Conservation (phyloP, 2,329 filamentous ascomycete genomes). For the Trichoderma atrobrunneum region DNA sequence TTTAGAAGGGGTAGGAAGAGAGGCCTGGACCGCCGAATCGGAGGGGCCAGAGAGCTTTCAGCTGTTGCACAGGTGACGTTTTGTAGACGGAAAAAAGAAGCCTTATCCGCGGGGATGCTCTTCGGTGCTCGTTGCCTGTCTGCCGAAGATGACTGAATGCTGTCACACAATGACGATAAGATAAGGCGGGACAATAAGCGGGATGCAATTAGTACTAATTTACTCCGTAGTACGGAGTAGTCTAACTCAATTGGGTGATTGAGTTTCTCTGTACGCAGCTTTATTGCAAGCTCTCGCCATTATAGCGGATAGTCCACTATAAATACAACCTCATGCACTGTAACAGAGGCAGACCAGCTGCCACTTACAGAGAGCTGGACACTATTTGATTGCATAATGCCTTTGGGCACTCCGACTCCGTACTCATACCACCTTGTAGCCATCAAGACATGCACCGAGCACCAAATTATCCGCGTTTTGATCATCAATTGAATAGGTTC, state of each 20-base stretch:
- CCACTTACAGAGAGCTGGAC: background rate
- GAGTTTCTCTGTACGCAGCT: too few relatives aligned
- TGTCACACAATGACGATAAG: constrained; percentile 20
- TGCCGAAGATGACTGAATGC: constrained; percentile 10
- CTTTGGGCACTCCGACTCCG: too few relatives aligned
- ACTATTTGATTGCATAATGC: too few relatives aligned
- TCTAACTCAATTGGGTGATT: background rate
- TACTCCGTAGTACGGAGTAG: background rate
- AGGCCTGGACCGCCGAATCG: background rate
- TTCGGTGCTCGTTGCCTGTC: constrained; percentile 15
- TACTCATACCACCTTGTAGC: too few relatives aligned
- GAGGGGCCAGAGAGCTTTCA: background rate
- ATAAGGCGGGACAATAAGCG: constrained; percentile 1
- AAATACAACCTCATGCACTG: background rate
- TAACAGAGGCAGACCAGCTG: background rate
- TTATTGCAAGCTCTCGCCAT: background rate
- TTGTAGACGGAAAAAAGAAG: background rate
- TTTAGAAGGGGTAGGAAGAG: background rate
- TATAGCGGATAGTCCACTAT: background rate
- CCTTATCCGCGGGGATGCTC: constrained; percentile 15
- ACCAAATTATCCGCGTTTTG: background rate
- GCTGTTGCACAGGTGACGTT: background rate
- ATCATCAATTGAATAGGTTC: constrained; percentile 7
- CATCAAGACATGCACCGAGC: background rate
- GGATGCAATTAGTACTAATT: background rate